Evolutionary conservation across 2,329 filamentous ascomycete genomes (phyloP).

Genomic region (Domatiomyces catenatus): DNA sequence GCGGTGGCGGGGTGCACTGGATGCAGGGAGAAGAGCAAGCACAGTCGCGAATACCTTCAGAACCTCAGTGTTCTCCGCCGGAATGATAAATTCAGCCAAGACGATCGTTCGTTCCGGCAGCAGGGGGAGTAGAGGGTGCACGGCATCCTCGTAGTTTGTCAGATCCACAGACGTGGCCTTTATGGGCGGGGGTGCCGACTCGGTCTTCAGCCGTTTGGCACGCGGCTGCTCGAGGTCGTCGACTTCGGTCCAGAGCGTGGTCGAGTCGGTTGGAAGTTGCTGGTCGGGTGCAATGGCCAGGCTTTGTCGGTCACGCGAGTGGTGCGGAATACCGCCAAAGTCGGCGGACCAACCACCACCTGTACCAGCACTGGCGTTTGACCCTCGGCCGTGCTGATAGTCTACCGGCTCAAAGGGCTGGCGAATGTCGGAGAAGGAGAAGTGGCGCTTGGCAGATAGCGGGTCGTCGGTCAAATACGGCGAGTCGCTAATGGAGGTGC

Average conservation of each 20-base stretch:
- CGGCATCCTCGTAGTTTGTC: conserved; percentile 11
- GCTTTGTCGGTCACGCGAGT: conserved; percentile 9
- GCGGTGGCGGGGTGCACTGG: not conserved
- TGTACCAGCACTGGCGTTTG: conserved; percentile 11
- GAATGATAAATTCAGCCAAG: not conserved
- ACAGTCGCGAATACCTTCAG: not conserved
- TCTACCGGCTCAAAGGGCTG: conserved; percentile 18
- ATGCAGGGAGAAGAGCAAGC: conserved; percentile 1
- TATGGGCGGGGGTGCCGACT: conserved; percentile 2
- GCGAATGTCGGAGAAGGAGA: conserved; percentile 28
- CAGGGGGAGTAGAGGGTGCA: conserved; percentile 13
- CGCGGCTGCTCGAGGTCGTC: conserved; percentile 3
- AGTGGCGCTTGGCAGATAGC: conserved; percentile 30
- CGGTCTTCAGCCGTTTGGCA: conserved; percentile 8
- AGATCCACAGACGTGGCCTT: conserved; percentile 1
- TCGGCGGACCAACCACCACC: conserved; percentile 1
- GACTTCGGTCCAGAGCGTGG: conserved; percentile 4
- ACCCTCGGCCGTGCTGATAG: conserved; percentile 13
- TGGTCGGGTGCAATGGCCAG: conserved; percentile 17
- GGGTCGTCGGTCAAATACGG: conserved; percentile 36
- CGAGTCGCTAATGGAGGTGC: conserved; percentile 23
- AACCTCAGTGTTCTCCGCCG: not conserved
- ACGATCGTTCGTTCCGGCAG: conserved; percentile 7
- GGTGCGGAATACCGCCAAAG: not conserved
- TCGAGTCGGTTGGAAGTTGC: conserved; percentile 1